Conservation (phyloP, 805 yeast genomes). For the Vanderwaltozyma yarrowii region DNA sequence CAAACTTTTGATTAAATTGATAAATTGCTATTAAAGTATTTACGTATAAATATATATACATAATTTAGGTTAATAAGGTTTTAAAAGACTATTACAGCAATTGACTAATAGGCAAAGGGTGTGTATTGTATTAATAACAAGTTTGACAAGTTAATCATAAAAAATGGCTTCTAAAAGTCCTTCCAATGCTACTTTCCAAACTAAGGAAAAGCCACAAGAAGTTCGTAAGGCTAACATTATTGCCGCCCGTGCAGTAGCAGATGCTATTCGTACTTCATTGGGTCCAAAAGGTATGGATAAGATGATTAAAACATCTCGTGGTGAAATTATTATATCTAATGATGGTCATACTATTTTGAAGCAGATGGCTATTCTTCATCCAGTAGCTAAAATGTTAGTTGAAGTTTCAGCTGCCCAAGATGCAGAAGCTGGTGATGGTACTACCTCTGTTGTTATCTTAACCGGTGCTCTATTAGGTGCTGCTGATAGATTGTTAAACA, state of each 20-base stretch:
- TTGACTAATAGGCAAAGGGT: no score
- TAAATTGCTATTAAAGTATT: no score
- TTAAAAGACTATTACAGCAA: no score
- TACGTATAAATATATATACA: no score
- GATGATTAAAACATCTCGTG: constrained; percentile 90
- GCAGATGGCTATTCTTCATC: constrained; percentile 98
- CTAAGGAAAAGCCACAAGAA: constrained; percentile 91
- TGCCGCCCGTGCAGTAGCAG: constrained; percentile 92
- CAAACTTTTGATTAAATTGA: no score
- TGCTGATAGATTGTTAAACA: constrained; percentile 78
- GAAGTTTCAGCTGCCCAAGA: constrained; percentile 97
- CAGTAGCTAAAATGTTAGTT: constrained; percentile 97
- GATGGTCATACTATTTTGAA: constrained; percentile 96
- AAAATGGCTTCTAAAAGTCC: constrained; percentile 26
- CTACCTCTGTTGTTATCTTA: constrained; percentile 91
- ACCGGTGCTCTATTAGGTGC: constrained; percentile 94
- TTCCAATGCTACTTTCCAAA: constrained; percentile 81
- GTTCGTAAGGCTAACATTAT: constrained; percentile 80
- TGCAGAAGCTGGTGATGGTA: constrained; percentile 99
- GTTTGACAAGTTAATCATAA: background rate
- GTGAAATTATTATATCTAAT: constrained; percentile 89
- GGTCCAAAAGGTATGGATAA: constrained; percentile 99
- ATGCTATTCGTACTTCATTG: constrained; percentile 86
- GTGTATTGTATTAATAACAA: no score
- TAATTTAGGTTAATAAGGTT: background rate